Evolutionary conservation across 2,329 filamentous ascomycete genomes (phyloP).

Genomic region (Chaetoscypha palmicola): DNA sequence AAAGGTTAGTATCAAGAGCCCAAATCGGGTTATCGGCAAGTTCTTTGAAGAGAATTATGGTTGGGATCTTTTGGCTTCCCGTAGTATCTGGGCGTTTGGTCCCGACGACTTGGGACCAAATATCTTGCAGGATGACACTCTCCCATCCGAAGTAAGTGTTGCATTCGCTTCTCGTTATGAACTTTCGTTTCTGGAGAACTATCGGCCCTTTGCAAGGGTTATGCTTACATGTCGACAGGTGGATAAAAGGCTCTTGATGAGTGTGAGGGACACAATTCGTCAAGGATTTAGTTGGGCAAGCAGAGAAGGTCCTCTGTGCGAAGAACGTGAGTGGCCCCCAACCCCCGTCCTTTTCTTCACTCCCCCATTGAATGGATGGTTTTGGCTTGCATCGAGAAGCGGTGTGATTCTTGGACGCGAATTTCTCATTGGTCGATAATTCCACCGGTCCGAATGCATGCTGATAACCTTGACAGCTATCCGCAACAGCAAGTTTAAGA

Average conservation of each 20-base stretch:
- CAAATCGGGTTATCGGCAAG: constrained; percentile 85
- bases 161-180: constrained; percentile 4
- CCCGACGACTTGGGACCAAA: constrained; percentile 93
- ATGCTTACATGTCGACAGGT: constrained; percentile 45
- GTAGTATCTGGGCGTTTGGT: constrained; percentile 98
- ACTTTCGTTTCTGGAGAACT: constrained; percentile 2
- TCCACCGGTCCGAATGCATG: constrained; percentile 18
- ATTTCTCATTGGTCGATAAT: constrained; percentile 1
- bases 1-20: constrained; percentile 84
- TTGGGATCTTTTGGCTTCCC: constrained; percentile 88
- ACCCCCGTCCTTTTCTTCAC: constrained; percentile 4
- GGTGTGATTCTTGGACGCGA: constrained; percentile 2
- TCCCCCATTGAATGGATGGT: constrained; percentile 1
- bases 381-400: background rate
- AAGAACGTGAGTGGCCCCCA: constrained; percentile 69
- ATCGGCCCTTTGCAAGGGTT: constrained; percentile 26
- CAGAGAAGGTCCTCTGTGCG: constrained; percentile 89
- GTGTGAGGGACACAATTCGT: constrained; percentile 83
- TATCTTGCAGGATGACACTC: constrained; percentile 91
- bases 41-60: constrained; percentile 97
- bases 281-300: constrained; percentile 98
- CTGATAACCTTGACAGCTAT: constrained; percentile 56
- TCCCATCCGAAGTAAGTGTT: constrained; percentile 68
- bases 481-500: constrained; percentile 94
- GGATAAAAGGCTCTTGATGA: constrained; percentile 82